Evolutionary conservation across 1,284 basidiomycete species (phyloP), one percentile per base, ranked within the genome.

Genomic region (Trichosporon asahii): DNA sequence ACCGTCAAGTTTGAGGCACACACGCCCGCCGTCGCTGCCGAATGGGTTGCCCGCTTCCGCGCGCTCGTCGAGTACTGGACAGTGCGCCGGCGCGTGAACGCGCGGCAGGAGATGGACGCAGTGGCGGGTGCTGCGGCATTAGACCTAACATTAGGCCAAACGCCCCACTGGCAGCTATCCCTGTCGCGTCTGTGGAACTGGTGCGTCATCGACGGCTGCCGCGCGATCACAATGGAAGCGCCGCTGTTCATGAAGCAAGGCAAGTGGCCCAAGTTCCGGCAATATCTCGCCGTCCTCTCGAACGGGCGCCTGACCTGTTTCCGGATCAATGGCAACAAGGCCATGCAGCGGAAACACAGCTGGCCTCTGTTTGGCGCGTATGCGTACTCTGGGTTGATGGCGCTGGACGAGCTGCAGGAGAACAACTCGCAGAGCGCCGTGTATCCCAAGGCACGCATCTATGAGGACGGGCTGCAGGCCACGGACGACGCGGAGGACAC

Each of bases 361-460:
- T 82, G 79, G 65, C 77, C 80, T 1, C 76, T 84, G 4, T 81
- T 80, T 21, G 81, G 82, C 8, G 76, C 81, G 3, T 84, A 83
- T 72, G 81, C 82, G 66, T 83, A 80, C 64, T 82, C 81, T 6
- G 83, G 83, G 3, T 73, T 78, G 71, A 66, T 83, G 14, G 83
- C 83, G 2, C 73, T 77, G 11, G 76, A 79, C 37, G 82, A 84
- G 66, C 35, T 83, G 6, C 73, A 70, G 60, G 77, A 75, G 27
- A 66, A 69, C 15, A 44, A 66, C 7, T 71, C 65, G 40, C 70
- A 78, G 27, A 68, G 72, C 21, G 74, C 72, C 0, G 73, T 78
- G 29, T 73, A 66, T 7, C 72, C 76, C 2, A 66, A 73, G 18
- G 73, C 78, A 3, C 71, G 82, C 12, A 76, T 84, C 2, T 84